Conservation (phyloP, 805 yeast species). For the Scheffersomyces amazonensis region DNA sequence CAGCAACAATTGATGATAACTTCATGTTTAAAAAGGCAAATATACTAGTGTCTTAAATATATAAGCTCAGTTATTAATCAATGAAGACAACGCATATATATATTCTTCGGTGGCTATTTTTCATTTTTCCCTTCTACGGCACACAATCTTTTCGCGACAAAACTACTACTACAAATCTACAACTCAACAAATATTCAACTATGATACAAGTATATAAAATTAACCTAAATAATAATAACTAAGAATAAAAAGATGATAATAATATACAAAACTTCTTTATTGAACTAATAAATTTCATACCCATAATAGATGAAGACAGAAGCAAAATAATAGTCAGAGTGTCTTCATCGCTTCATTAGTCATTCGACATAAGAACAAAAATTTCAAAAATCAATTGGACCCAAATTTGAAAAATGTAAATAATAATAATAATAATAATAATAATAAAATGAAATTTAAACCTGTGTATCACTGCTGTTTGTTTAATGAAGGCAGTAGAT, state of each 20-base stretch:
- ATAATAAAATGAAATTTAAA: slow-evolving; percentile 1
- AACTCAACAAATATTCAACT: slow-evolving; percentile 6
- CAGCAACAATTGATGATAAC: slow-evolving; percentile 3
- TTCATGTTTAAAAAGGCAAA: not conserved
- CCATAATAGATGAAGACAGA: too few relatives aligned
- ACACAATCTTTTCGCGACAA: too few relatives aligned
- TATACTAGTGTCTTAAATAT: too few relatives aligned
- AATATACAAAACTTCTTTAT: slow-evolving; percentile 1
- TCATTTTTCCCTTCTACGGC: too few relatives aligned
- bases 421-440: slow-evolving; percentile 1
- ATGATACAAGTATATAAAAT: slow-evolving; percentile 19
- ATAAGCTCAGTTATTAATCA: too few relatives aligned
- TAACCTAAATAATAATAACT: slow-evolving; percentile 4
- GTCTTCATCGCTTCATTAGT: too few relatives aligned
- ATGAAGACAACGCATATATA: too few relatives aligned
- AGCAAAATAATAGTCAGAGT: too few relatives aligned
- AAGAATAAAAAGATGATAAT: not conserved
- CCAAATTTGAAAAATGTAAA: slow-evolving; percentile 2
- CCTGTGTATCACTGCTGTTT: too few relatives aligned
- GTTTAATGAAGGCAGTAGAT: too few relatives aligned
- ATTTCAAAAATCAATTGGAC: slow-evolving; percentile 4
- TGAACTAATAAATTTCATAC: slow-evolving; percentile 1
- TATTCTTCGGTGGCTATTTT: too few relatives aligned
- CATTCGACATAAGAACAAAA: not conserved
- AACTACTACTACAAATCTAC: too few relatives aligned